Evolutionary conservation across 2,329 filamentous ascomycete genomes (phyloP).

Genomic region (Cordyceps pruinosa): DNA sequence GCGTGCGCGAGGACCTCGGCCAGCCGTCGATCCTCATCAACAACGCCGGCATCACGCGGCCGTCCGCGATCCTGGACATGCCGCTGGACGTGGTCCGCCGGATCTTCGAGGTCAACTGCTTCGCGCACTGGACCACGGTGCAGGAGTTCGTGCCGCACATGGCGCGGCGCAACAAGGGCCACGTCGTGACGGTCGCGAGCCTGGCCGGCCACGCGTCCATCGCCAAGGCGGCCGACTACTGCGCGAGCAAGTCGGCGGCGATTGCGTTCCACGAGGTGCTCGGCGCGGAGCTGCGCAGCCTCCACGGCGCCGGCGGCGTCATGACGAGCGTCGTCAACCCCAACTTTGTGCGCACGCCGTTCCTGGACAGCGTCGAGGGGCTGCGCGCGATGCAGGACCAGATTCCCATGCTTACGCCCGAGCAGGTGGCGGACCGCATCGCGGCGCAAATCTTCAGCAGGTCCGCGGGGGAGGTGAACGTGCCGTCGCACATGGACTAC

Average conservation of each 20-base stretch:
- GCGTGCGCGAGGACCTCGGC: conserved; percentile 47
- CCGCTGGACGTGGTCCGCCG: conserved; percentile 48
- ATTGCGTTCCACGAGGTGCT: conserved; percentile 59
- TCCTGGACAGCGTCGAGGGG: conserved; percentile 21
- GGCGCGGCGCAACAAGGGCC: conserved; percentile 56
- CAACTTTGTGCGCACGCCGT: conserved; percentile 17
- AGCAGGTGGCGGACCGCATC: conserved; percentile 32
- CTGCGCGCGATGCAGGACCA: conserved; percentile 17
- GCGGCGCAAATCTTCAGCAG: conserved; percentile 35
- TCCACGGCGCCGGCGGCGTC: conserved; percentile 54
- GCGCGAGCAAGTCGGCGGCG: conserved; percentile 54
- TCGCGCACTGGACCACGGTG: conserved; percentile 55
- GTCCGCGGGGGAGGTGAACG: conserved; percentile 34
- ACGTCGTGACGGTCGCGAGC: conserved; percentile 61
- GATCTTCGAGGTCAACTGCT: conserved; percentile 59
- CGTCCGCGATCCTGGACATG: conserved; percentile 48
- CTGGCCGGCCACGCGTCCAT: conserved; percentile 51
- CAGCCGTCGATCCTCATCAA: conserved; percentile 61
- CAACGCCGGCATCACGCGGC: conserved; percentile 56
- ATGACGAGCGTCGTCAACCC: conserved; percentile 56
- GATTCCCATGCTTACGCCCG: conserved; percentile 20
- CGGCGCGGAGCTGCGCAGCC: conserved; percentile 43
- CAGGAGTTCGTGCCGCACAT: conserved; percentile 59
- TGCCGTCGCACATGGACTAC: conserved; percentile 23
- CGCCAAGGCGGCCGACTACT: conserved; percentile 57